Evolutionary conservation across 75 land plant species (phyloP).

Genomic region (Ceratopteris richardii): DNA sequence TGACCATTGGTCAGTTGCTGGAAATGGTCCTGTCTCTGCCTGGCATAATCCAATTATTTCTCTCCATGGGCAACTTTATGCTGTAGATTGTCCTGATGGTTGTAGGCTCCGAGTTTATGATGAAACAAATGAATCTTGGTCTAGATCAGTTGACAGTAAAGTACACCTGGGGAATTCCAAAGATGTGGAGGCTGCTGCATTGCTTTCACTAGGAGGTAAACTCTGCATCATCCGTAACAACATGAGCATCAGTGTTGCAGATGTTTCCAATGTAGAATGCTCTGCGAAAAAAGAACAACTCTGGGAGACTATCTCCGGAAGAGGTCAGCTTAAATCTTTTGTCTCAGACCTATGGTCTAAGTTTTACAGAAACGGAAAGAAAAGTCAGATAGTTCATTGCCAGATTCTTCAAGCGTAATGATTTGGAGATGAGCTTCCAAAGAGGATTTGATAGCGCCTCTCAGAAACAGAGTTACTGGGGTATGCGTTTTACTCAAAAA

Average conservation of each 20-base stretch:
- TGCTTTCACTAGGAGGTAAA: slow-evolving; percentile 51
- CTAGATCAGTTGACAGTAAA: slow-evolving; percentile 52
- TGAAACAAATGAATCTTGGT: slow-evolving; percentile 57
- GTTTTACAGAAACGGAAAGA: slow-evolving; percentile 55
- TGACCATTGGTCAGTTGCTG: slow-evolving; percentile 47
- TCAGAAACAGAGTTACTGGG: too few relatives aligned
- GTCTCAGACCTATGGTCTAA: slow-evolving; percentile 80
- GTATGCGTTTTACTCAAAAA: too few relatives aligned
- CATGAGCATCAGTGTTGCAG: slow-evolving; percentile 60
- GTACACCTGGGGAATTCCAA: slow-evolving; percentile 58
- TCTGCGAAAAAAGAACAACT: slow-evolving; percentile 30
- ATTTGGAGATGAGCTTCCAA: too few relatives aligned
- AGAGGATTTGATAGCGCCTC: too few relatives aligned
- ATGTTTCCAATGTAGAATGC: slow-evolving; percentile 28
- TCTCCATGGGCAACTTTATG: slow-evolving; percentile 59
- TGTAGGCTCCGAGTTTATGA: slow-evolving; percentile 65
- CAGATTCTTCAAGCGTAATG: slow-evolving; percentile 69
- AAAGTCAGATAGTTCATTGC: slow-evolving; percentile 83
- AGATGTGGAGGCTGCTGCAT: slow-evolving; percentile 63
- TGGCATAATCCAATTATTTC: slow-evolving; percentile 56
- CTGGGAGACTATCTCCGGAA: slow-evolving; percentile 84
- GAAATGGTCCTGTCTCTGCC: slow-evolving; percentile 51
- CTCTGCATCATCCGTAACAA: slow-evolving; percentile 62
- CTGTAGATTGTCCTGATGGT: slow-evolving; percentile 60
- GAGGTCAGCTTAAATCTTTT: slow-evolving; percentile 66